phyloP scores from a whole-genome alignment of 176 grass and related monocot species.

The Eleusine indica region DNA sequence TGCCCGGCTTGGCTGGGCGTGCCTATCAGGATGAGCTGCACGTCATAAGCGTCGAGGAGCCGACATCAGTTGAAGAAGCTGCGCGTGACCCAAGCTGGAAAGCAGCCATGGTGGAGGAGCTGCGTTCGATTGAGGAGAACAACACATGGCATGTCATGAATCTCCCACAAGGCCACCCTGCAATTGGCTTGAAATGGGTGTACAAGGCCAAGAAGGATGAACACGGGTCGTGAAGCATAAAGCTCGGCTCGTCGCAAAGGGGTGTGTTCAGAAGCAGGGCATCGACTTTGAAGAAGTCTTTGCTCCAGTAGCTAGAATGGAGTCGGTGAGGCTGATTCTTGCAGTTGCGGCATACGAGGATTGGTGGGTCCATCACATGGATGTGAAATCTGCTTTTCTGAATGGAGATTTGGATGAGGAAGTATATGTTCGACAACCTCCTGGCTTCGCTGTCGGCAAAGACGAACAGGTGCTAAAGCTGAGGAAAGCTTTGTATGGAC shows the following conservation, averaged over 20 bases:
- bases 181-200: background rate
- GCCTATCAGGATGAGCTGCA: background rate
- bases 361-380: background rate
- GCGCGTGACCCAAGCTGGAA: background rate
- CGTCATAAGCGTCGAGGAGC: background rate
- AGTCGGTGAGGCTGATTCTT: background rate
- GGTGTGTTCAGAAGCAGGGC: too few relatives aligned
- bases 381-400: background rate
- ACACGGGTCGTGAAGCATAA: background rate
- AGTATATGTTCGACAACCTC: background rate
- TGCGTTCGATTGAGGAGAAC: background rate
- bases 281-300: too few relatives aligned
- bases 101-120: background rate
- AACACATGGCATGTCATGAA: background rate
- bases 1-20: rapidly evolving
- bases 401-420: background rate
- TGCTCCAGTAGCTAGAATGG: background rate
- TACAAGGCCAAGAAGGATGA: background rate
- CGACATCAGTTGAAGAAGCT: background rate
- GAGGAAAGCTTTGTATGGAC: too few relatives aligned
- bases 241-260: too few relatives aligned
- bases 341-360: background rate
- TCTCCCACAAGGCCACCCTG: background rate
- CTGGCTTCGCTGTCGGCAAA: too few relatives aligned
- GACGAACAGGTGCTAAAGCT: too few relatives aligned